phyloP scores from a whole-genome alignment of 345 rosid genomes.

The Eucalyptus urophylla region DNA sequence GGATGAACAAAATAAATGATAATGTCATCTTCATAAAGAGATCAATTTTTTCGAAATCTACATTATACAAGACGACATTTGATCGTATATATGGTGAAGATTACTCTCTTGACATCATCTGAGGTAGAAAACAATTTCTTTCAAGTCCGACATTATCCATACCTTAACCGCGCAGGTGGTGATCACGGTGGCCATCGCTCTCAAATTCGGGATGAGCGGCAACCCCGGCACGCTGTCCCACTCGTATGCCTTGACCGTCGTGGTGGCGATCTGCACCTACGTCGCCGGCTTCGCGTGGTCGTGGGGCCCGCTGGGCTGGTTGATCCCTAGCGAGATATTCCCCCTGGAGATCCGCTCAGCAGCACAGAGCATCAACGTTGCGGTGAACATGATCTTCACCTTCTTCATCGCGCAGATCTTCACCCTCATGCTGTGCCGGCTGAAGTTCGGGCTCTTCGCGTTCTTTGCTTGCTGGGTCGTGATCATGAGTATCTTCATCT shows the following conservation, averaged over 20 bases:
- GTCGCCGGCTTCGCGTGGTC: constrained; percentile 55
- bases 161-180: constrained; percentile 3
- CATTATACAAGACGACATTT: no score
- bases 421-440: constrained; percentile 37
- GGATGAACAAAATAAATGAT: no score
- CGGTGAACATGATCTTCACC: constrained; percentile 50
- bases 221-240: constrained; percentile 14
- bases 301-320: constrained; percentile 68
- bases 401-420: constrained; percentile 52
- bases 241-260: constrained; percentile 14
- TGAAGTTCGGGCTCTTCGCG: constrained; percentile 41
- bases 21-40: no score
- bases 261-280: constrained; percentile 25
- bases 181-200: constrained; percentile 22
- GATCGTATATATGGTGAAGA: no score
- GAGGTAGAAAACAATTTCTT: no score
- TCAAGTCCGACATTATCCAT: neutral
- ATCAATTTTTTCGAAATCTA: no score
- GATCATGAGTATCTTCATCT: constrained; percentile 29
- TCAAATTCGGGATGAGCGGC: constrained; percentile 41
- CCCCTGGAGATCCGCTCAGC: constrained; percentile 58
- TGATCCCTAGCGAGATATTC: constrained; percentile 57
- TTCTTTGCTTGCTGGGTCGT: constrained; percentile 29
- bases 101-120: no score
- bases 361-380: constrained; percentile 35